Conservation (phyloP, 1,139 yeast species). For the Zhuliangozyma parablackwelliae region DNA sequence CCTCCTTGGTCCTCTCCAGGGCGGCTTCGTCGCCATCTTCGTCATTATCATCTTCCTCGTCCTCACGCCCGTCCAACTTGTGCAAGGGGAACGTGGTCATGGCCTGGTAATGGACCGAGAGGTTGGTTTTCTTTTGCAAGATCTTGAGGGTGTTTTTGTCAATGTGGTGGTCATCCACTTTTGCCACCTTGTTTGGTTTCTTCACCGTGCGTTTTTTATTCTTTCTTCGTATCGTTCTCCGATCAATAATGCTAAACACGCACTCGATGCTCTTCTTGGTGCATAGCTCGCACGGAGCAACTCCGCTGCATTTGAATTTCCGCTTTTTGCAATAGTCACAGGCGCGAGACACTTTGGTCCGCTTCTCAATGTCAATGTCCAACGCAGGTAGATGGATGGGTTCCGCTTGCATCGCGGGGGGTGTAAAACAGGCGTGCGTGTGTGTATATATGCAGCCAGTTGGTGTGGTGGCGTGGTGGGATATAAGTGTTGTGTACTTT, state of each 20-base stretch:
- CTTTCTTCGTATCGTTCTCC: constrained; percentile 12
- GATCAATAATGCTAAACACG: constrained; percentile 22
- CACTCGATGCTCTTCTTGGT: constrained; percentile 21
- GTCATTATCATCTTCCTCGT: neutral
- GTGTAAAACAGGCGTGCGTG: no score
- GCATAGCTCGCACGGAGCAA: constrained; percentile 25
- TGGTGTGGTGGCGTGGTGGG: no score
- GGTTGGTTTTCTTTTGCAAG: constrained; percentile 5
- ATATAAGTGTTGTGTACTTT: no score
- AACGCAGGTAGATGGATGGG: no score
- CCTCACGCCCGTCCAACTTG: constrained; percentile 6
- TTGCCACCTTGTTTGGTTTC: constrained; percentile 1
- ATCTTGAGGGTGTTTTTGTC: constrained; percentile 8
- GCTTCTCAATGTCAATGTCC: constrained; percentile 11
- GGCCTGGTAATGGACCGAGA: constrained; percentile 10
- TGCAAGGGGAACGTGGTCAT: constrained; percentile 11
- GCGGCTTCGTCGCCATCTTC: neutral
- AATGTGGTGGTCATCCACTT: constrained; percentile 5
- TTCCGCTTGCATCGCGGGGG: no score
- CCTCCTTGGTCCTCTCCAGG: no score
- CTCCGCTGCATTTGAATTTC: constrained; percentile 31
- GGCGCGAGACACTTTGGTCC: constrained; percentile 33
- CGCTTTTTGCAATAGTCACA: constrained; percentile 37
- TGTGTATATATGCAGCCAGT: no score
- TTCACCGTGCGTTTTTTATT: constrained; percentile 9